Base-by-base conservation (phyloP, 2,329 filamentous ascomycete genomes). In the Helotiales sp. region DNA sequence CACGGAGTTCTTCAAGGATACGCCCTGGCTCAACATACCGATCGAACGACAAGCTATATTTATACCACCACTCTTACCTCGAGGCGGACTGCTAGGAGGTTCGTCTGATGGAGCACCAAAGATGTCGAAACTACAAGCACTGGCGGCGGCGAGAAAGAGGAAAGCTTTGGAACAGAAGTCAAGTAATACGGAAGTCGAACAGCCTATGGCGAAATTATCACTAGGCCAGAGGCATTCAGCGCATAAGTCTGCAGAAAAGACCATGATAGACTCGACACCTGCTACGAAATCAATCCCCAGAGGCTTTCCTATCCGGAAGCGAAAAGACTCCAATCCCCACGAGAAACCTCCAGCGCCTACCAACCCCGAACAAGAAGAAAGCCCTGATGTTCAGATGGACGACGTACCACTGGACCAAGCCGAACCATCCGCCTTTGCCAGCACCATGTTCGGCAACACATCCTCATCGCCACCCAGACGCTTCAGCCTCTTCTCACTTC, bases 61-160 rank as follows among this genome's bases (percentile, higher is more conserved):
- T 34, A 74, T 89, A 50, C 79, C 86, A 38, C 84, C 80, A 73
- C 58, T 81, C 33, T 76, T 76, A 61, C 85, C 82, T 53, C 77
- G 76, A 48, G 83, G 86, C 17, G 88, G 91, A 2, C 78, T 99
- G 0, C 74, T 96, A 2, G 96, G 95, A 29, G 96, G 95, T 31
- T 83, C 85, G 8, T 81, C 85, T 1, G 81, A 84, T 48, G 75
- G 76, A 12, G 69, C 77, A n/a, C 81, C 84, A 2, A 95, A 93
- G 69, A 81, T 90, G 73, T 96, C 93, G 5, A 99, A 99, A 69
- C 79, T 99, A 46, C 93, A 96, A 67, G 91, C 91, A 48, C 78
- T 99, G 40, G 93, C 93, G 52, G 91, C 91, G 31, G 89, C 90
- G 54, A 83, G 92, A 27, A 93, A 92, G 71, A 93, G 90, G 74